Base-by-base conservation (phyloP, 1,284 basidiomycete genomes). In the Ganoderma leucocontextum region DNA sequence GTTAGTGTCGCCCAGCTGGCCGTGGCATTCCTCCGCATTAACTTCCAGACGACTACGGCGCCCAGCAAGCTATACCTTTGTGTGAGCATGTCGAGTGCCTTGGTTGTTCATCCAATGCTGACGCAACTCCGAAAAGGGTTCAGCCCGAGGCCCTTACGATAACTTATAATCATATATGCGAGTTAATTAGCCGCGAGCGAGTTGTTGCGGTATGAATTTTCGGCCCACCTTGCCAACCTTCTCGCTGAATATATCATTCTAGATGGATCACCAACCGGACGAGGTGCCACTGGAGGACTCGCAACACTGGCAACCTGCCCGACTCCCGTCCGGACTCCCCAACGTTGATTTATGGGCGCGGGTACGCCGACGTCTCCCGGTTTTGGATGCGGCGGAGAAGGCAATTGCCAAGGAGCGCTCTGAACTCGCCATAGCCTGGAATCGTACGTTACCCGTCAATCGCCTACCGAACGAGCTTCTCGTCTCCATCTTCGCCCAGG, bases 391-490 rank as follows among this genome's bases (percentile, higher is more conserved):
- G 8, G 25, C 25, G 9, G 47, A 52, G 25, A 52, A 52, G 1
- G 25, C 22, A 5, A 29, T 52, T 13, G 12, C 22, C 47, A 25
- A 10, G 22, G 47, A 52, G 25, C 47, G 47, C 22, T 52, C 22
- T 4, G 25, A 52, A 29, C 47, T 52, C 25, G 25, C 22, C 47
- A 52, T 25, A n/a, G 47, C 25, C 22, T 57, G 25, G 55, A 57
- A 57, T 35, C 19, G 33, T 33, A 19, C 55, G 3, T 9, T 57
- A 22, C 33, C 55, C 33, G 29, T 57, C 55, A 57, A 57, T 36
- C 55, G 55, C 17, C 33, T 57, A 10, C 55, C 55, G n/a, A 36
- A 33, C 55, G 55, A 57, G 15, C 55, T 57, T 29, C 36, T 57
- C 17, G 36, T 57, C 55, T 36, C 55, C 17, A 57, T 57, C 55